Evolutionary conservation across 257 asterid genomes (phyloP).

Genomic region (Solanum bukasovii): DNA sequence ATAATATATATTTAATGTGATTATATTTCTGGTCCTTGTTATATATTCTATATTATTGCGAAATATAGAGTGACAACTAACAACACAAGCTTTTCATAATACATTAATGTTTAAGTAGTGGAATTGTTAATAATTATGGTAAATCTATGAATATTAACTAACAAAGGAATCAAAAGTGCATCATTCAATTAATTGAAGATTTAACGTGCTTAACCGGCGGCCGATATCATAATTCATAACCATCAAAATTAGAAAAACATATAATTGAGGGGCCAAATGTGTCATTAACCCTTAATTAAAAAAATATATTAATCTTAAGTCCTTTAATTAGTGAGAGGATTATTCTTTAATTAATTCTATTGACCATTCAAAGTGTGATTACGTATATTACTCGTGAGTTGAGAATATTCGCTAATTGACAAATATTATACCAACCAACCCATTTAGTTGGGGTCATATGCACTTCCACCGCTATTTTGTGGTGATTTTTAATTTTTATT

Average conservation of each 20-base stretch:
- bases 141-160: not conserved
- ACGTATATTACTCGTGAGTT: not conserved
- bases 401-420: not conserved
- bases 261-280: too few relatives aligned
- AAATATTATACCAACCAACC: too few relatives aligned
- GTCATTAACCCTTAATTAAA: not conserved
- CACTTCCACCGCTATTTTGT: not conserved
- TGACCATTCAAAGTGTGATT: not conserved
- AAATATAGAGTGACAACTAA: too few relatives aligned
- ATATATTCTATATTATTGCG: too few relatives aligned
- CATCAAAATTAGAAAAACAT: too few relatives aligned
- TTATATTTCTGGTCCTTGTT: not conserved
- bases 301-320: not conserved
- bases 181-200: not conserved
- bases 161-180: not conserved
- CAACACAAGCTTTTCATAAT: too few relatives aligned
- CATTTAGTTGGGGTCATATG: not conserved
- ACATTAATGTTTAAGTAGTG: not conserved
- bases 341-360: not conserved
- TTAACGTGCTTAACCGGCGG: not conserved
- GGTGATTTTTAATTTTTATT: too few relatives aligned
- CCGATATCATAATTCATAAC: too few relatives aligned
- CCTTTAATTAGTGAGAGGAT: not conserved
- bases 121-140: too few relatives aligned
- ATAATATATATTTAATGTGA: too few relatives aligned